Conservation (phyloP, 345 rosid species). For the Arabidopsis thaliana region TAIR10.1 NC_003070.9:19866501-19867000, state of each 20-base stretch:
- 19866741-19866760: constrained; percentile 70
- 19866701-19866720: constrained; percentile 82
- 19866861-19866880: background rate
- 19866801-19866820: constrained; percentile 46
- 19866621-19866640: background rate
- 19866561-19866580: constrained; percentile 42
- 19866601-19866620: constrained; percentile 9
- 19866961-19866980: constrained; percentile 75
- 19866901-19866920: constrained; percentile 81
- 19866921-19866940: constrained; percentile 55
- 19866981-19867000: constrained; percentile 70
- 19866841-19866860: background rate
- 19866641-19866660: constrained; percentile 68
- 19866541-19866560: constrained; percentile 89
- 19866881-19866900: constrained; percentile 48
- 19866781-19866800: constrained; percentile 95
- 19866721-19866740: constrained; percentile 80
- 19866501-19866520: constrained; percentile 76
- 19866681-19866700: constrained; percentile 82
- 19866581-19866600: constrained; percentile 17
- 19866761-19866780: constrained; percentile 68
- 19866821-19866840: background rate
- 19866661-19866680: constrained; percentile 90
- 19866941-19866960: constrained; percentile 75
- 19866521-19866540: constrained; percentile 77